Base-by-base conservation (phyloP, 75 land plant genomes). In the Pinus taeda region DNA sequence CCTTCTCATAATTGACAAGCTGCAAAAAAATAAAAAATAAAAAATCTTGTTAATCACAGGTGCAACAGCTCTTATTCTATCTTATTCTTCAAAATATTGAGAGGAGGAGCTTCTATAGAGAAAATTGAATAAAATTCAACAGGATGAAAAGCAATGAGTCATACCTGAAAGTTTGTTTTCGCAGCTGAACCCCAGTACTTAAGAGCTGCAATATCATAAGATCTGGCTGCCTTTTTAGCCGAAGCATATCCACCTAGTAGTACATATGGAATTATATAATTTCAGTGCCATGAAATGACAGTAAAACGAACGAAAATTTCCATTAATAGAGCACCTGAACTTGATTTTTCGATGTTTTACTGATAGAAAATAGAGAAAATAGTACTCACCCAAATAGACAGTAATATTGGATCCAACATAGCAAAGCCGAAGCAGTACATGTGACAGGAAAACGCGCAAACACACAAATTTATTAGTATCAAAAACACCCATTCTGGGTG, bases 1-100 rank as follows among this genome's bases (percentile, higher is more conserved):
- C 95, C 39, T 83, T 75, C 78, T 85, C 84, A 70, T 92, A 92
- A 21, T 67, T 58, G 37, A 65, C 73, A 8, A 65, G 29, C 85
- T 86, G 33, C 33, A 1, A 30, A 60, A 17, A 61, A 58, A 4
- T n/a, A n/a, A n/a, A n/a, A n/a, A n/a, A n/a, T n/a, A 4, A 22
- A 72, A 4, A 72, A 24, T n/a, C 29, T 9, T 45, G 37, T 49
- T 18, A 60, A 60, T 18, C 61, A 12, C 14, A 9, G 21, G 11
- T n/a, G 14, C 18, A 60, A 71, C n/a, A 7, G 9, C 37, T 18
- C 56, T 18, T 2, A 17, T 18, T 45, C 45, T 4, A 30, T 30
- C 33, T 1, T 30, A 30, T 30, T 30, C 33, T 0, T 30, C 33
- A 30, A 30, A 30, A 30, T 30, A 30, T 0, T 30, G 33, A 30